Evolutionary conservation across 108 stramenopile genomes (phyloP), one percentile per base, ranked within the genome.

Genomic region (Nitzschia palea): DNA sequence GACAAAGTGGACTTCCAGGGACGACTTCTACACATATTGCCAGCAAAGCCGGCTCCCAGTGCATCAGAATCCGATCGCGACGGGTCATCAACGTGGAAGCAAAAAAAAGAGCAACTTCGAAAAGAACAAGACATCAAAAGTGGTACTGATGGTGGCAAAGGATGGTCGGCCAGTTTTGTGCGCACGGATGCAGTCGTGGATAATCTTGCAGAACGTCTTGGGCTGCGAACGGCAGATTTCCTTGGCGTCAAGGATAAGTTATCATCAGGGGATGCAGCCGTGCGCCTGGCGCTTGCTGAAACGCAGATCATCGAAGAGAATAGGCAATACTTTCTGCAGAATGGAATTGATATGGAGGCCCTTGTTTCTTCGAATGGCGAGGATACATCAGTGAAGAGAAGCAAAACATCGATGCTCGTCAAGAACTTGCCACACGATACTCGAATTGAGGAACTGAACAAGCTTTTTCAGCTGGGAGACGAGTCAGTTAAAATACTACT

Each of bases 161-260:
- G 91, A 18, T 98, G 97, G 97, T 96, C 95, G 28, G 90, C 97
- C 0, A 94, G 95, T 73, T 95, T 93, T 51, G 86, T 98, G 15
- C 93, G 97, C 15, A 86, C 90, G 1, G 98, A 99, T 78, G 95
- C 97, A 1, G 97, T 97, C 1, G 93, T 98, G 31, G 97, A 97
- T 48, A 94, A 91, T 42, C 55, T 98, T 45, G 95, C 96, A 6
- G 88, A 88, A 37, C 79, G 93, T 8, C 69, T 97, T 54, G 96
- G 96, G 29, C 57, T 97, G 15, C 67, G 76, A 34, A 95, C 94
- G 75, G 95, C 91, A 35, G 96, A 96, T 27, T 73, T 99, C n/a
- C 71, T 98, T 35, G 87, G 92, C 55, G 85, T 89, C 6, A 95
- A 93, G 65, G 95, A 95, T 80, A 94, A 87, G 5, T 71, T 89